A percentile compares a stretch with the other conserved stretches of the same genome.
Conservation (phyloP, 2,329 filamentous ascomycete species). For the Xylaria sp. region DNA sequence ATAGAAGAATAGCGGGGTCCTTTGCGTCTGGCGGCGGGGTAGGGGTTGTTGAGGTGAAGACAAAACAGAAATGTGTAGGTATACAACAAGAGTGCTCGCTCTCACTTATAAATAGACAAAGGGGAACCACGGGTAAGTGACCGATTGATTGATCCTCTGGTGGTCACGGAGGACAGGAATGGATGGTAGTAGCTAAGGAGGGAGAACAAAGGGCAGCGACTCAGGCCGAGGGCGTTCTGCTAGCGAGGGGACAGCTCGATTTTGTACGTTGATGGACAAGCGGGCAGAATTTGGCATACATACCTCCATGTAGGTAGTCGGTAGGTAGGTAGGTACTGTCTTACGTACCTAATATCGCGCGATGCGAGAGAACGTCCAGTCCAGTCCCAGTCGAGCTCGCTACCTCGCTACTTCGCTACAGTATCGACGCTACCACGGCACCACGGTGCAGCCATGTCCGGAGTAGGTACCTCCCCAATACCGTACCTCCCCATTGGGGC, state of each 20-base stretch:
- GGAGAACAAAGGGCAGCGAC: slow-evolving; percentile 28
- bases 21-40: slow-evolving; percentile 21
- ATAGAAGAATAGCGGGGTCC: slow-evolving; percentile 24
- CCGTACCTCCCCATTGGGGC: too few species aligned
- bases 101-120: slow-evolving; percentile 7
- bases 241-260: slow-evolving; percentile 18
- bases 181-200: slow-evolving; percentile 12
- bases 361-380: not conserved
- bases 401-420: not conserved
- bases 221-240: slow-evolving; percentile 5
- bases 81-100: not conserved
- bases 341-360: not conserved
- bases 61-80: not conserved
- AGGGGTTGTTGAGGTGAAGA: not conserved
- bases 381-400: too few species aligned
- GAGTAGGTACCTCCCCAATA: too few species aligned
- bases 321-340: too few species aligned
- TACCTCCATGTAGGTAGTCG: too few species aligned
- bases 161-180: not conserved
- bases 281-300: slow-evolving; percentile 9
- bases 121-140: not conserved
- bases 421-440: not conserved
- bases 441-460: not conserved
- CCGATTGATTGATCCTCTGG: not conserved
- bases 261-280: slow-evolving; percentile 26